A percentile compares a stretch with the other conserved stretches of the same genome.
Conservation (phyloP, 2,329 filamentous ascomycete genomes). For the Aspergillus glaucus region DNA sequence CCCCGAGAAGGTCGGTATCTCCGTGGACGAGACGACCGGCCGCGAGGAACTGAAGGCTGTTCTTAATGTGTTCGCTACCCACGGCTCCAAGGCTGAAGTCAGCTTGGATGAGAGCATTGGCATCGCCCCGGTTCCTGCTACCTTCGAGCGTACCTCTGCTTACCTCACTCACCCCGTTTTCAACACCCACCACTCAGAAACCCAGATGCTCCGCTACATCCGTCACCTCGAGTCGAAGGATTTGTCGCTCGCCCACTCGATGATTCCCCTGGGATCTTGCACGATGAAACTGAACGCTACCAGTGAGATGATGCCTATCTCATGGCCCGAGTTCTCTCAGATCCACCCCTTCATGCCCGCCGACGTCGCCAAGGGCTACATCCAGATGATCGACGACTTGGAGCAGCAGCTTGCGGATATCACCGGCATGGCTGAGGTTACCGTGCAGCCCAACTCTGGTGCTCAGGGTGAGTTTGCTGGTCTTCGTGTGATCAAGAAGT, state of each 20-base stretch:
- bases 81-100: conserved; percentile 31
- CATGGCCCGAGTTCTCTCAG: conserved; percentile 66
- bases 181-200: conserved; percentile 92
- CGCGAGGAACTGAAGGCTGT: conserved; percentile 53
- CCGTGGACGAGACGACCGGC: conserved; percentile 68
- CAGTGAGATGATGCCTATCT: conserved; percentile 84
- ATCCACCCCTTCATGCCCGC: conserved; percentile 74
- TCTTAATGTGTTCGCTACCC: conserved; percentile 49
- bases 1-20: conserved; percentile 61
- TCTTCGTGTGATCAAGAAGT: conserved; percentile 79
- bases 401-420: conserved; percentile 70
- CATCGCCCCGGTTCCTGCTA: conserved; percentile 40
- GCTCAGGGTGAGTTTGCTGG: conserved; percentile 94
- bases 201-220: conserved; percentile 88
- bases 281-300: conserved; percentile 98
- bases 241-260: conserved; percentile 86
- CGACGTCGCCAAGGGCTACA: conserved; percentile 61
- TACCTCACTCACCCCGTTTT: conserved; percentile 90
- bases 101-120: conserved; percentile 29
- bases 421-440: conserved; percentile 84
- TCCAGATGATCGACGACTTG: conserved; percentile 63
- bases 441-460: conserved; percentile 89
- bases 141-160: conserved; percentile 62
- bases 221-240: conserved; percentile 91
- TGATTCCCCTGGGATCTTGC: conserved; percentile 95